phyloP scores from a whole-genome alignment of 441 rosid species.

The Brassica hybrid region DNA sequence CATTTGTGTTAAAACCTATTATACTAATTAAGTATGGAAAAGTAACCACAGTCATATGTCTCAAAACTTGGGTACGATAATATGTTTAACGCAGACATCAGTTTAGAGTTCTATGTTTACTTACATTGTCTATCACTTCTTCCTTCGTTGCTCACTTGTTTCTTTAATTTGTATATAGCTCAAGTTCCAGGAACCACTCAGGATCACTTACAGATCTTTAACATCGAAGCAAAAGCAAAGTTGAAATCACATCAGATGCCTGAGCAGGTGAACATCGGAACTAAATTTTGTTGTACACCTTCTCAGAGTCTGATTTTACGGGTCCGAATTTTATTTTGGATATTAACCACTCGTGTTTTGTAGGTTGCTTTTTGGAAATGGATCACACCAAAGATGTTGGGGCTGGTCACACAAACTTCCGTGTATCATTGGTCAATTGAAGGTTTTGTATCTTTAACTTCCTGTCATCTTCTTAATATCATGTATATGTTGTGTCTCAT shows the following conservation, averaged over 20 bases:
- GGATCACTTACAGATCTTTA: conserved; percentile 99
- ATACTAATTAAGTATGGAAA: conserved; percentile 6
- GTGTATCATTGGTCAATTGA: conserved; percentile 99
- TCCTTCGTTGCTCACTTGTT: conserved; percentile 22
- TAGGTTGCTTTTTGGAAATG: conserved; percentile 99
- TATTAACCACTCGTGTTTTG: conserved; percentile 28
- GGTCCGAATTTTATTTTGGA: conserved; percentile 17
- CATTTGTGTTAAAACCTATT: conserved; percentile 9
- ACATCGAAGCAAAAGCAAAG: conserved; percentile 96
- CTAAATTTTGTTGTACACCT: conserved; percentile 11
- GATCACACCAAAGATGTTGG: conserved; percentile 93
- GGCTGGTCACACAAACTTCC: conserved; percentile 89
- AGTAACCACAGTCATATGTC: conserved; percentile 13
- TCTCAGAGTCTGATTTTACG: conserved; percentile 22
- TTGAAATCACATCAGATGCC: conserved; percentile 99
- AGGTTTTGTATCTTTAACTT: conserved; percentile 53
- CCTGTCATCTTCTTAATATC: conserved; percentile 16
- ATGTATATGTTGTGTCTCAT: conserved; percentile 21
- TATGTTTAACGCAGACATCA: conserved; percentile 5
- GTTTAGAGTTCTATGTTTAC: conserved; percentile 12
- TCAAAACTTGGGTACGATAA: background rate
- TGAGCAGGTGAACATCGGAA: conserved; percentile 71
- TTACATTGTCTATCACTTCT: conserved; percentile 13
- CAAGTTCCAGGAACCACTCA: conserved; percentile 98
- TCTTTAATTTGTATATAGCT: conserved; percentile 56